Evolutionary conservation across 371 early-diverging fungal genomes (phyloP).

Genomic region (Lichtheimia ornata): DNA sequence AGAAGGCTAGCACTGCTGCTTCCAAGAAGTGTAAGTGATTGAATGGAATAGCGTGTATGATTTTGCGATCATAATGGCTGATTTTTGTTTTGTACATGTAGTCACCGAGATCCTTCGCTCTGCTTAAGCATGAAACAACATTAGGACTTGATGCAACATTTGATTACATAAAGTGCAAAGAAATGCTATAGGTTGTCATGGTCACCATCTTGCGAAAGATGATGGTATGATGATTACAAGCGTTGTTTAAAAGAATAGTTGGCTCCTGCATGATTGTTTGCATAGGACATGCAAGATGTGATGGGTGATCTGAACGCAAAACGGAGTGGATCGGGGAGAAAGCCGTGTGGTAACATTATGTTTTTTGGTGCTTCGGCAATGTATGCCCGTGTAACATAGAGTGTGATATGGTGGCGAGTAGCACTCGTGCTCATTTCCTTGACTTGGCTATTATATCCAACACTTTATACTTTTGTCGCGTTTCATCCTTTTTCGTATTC

Average conservation of each 20-base stretch:
- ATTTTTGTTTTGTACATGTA: background rate
- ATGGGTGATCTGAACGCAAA: slow-evolving; percentile 3
- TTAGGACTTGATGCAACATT: background rate
- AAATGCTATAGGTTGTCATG: background rate
- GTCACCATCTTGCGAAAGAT: no score
- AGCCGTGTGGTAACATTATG: background rate
- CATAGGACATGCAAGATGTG: background rate
- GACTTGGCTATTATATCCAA: background rate
- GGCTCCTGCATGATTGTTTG: background rate
- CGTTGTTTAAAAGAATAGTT: background rate
- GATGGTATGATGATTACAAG: background rate
- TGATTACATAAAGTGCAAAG: background rate
- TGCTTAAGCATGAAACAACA: slow-evolving; percentile 43
- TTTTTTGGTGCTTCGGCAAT: slow-evolving; percentile 65
- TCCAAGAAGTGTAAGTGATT: slow-evolving; percentile 48
- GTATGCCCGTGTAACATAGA: slow-evolving; percentile 74
- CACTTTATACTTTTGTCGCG: background rate
- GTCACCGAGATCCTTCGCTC: slow-evolving; percentile 65
- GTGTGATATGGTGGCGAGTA: slow-evolving; percentile 39
- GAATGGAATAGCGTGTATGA: background rate
- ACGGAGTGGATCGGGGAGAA: slow-evolving; percentile 1
- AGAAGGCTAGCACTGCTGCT: slow-evolving; percentile 41
- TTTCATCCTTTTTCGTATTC: background rate
- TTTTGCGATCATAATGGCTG: background rate
- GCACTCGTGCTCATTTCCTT: slow-evolving; percentile 4